phyloP scores from a whole-genome alignment of 257 asterid genomes.

The Lantana camara region DNA sequence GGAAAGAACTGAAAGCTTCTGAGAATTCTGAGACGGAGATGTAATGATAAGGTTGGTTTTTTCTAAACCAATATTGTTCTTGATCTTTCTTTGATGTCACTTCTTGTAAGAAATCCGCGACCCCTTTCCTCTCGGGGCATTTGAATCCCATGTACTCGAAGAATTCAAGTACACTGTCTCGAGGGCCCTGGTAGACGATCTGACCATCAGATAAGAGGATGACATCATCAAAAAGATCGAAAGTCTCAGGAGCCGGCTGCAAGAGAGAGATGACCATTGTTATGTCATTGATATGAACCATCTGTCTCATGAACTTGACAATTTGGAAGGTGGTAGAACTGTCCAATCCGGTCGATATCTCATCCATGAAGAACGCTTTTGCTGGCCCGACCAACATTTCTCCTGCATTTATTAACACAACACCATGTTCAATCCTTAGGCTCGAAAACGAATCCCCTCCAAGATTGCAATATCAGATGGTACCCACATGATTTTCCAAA shows the following conservation, averaged over 20 bases:
- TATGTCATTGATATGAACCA: slow-evolving; percentile 77
- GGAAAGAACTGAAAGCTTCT: slow-evolving; percentile 56
- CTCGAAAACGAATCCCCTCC: too few relatives aligned
- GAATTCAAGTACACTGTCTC: slow-evolving; percentile 68
- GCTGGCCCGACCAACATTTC: slow-evolving; percentile 95
- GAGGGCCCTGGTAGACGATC: slow-evolving; percentile 81
- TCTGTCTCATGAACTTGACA: slow-evolving; percentile 76
- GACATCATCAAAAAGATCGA: slow-evolving; percentile 72
- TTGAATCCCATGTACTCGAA: slow-evolving; percentile 67
- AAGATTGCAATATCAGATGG: too few relatives aligned
- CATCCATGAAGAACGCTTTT: slow-evolving; percentile 92
- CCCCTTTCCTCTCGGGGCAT: slow-evolving; percentile 85
- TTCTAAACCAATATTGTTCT: slow-evolving; percentile 69
- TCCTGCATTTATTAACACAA: too few relatives aligned
- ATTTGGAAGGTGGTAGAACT: slow-evolving; percentile 92
- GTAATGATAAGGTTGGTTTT: slow-evolving; percentile 49
- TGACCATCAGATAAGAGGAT: too few relatives aligned
- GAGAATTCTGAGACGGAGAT: slow-evolving; percentile 62
- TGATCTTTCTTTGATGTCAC: slow-evolving; percentile 86
- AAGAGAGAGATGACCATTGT: slow-evolving; percentile 82
- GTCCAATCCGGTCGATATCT: slow-evolving; percentile 85
- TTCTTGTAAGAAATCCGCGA: slow-evolving; percentile 86
- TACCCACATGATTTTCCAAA: too few relatives aligned
- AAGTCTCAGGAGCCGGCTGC: slow-evolving; percentile 89
- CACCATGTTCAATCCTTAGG: too few relatives aligned